These are phyloP conservation scores for Metarhizium rileyi DNA, from an alignment of 2,329 filamentous ascomycete genomes.

Conservation along the genomic window DNA sequence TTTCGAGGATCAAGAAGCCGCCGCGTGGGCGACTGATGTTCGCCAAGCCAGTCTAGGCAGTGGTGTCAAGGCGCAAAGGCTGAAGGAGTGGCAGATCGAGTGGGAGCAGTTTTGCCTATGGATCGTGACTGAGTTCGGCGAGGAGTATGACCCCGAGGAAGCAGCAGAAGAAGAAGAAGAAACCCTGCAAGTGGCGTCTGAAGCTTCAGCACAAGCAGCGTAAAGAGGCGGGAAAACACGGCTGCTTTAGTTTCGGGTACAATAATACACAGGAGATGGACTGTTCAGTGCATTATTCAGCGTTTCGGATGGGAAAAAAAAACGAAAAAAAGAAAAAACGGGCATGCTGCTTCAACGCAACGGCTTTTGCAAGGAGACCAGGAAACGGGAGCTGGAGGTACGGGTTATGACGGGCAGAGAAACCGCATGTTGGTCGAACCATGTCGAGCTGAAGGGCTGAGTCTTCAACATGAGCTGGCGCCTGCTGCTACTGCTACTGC, in stretches of 20 bases:
- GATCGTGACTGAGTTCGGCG: conserved; percentile 69
- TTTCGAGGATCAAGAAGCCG: conserved; percentile 67
- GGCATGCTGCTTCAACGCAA: neutral
- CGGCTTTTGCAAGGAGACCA: neutral
- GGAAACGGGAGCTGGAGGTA: neutral
- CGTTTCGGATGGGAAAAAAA: neutral
- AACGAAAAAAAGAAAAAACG: neutral
- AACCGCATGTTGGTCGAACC: neutral
- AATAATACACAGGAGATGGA: neutral
- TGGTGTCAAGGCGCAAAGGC: conserved; percentile 58
- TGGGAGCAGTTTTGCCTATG: conserved; percentile 91
- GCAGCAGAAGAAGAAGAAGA: neutral
- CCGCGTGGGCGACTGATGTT: conserved; percentile 64
- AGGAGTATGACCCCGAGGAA: conserved; percentile 43
- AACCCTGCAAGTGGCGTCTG: no score
- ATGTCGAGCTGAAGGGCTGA: neutral
- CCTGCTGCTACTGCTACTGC: no score
- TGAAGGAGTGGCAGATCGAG: conserved; percentile 69
- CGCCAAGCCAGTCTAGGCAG: conserved; percentile 63
- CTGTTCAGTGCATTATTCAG: neutral
- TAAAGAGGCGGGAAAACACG: neutral
- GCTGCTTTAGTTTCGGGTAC: neutral
- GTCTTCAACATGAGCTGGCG: neutral
- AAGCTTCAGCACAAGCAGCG: neutral
- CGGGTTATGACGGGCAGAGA: neutral